Evolutionary conservation across 106 monocot species (phyloP).

Genomic region (Dioscorea zingiberensis): DNA sequence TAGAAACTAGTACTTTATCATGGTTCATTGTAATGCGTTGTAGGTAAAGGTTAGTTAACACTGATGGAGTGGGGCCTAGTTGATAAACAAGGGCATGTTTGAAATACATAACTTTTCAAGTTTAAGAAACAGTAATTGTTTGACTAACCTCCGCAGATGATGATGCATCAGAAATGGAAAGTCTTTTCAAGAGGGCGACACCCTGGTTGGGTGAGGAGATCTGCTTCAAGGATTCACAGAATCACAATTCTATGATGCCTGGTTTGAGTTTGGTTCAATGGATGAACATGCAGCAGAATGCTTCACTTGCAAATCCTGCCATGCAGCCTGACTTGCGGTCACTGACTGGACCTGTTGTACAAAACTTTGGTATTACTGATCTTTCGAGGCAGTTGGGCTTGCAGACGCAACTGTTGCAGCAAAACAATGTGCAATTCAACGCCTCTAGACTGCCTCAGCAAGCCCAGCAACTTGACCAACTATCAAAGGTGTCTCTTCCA

Average conservation of each 20-base stretch:
- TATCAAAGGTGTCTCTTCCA: slow-evolving; percentile 36
- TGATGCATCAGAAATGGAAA: slow-evolving; percentile 77
- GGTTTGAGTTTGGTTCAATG: slow-evolving; percentile 71
- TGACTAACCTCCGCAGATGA: slow-evolving; percentile 43
- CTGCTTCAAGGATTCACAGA: slow-evolving; percentile 72
- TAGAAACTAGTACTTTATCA: no score
- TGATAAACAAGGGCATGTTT: no score
- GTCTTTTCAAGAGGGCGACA: slow-evolving; percentile 68
- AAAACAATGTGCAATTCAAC: slow-evolving; percentile 53
- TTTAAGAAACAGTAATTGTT: no score
- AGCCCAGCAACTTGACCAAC: slow-evolving; percentile 38
- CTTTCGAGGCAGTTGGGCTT: slow-evolving; percentile 48
- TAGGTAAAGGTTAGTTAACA: no score
- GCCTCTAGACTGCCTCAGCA: slow-evolving; percentile 35
- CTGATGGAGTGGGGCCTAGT: no score
- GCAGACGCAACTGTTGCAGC: slow-evolving; percentile 49
- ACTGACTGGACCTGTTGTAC: slow-evolving; percentile 39
- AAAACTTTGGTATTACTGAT: slow-evolving; percentile 51
- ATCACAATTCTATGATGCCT: slow-evolving; percentile 63
- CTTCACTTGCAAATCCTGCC: slow-evolving; percentile 35
- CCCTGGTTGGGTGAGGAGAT: slow-evolving; percentile 92
- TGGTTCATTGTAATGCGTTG: no score
- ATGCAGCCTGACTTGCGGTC: slow-evolving; percentile 55
- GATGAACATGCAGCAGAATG: slow-evolving; percentile 86
- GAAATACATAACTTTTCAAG: no score